Percentiles rank a stretch among this genome's conserved stretches.
Evolutionary conservation across 1,139 yeast genomes (phyloP).

Genomic region (Candida sojae): DNA sequence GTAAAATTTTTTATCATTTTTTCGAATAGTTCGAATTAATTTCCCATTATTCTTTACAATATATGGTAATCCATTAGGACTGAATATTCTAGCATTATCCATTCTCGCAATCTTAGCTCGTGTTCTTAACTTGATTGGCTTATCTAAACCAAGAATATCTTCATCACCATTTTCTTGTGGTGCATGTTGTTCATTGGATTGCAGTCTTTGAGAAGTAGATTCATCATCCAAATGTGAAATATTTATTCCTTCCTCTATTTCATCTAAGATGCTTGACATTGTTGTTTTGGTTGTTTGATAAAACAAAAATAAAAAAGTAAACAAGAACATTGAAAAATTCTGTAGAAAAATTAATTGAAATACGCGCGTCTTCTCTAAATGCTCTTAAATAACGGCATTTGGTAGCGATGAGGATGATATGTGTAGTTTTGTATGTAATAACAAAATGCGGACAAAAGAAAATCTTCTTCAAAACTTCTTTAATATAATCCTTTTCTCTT

Average conservation of each 20-base stretch:
- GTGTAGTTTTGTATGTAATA: too few relatives aligned
- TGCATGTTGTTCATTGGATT: background rate
- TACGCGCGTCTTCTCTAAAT: background rate
- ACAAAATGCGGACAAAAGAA: background rate
- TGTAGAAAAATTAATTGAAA: too few relatives aligned
- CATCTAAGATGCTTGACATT: constrained; percentile 3
- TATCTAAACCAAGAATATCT: constrained; percentile 43
- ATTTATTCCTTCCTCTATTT: constrained; percentile 4
- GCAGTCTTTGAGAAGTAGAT: background rate
- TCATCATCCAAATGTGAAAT: background rate
- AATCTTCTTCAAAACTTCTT: background rate
- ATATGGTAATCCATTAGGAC: constrained; percentile 48
- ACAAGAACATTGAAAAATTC: background rate
- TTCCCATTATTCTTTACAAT: constrained; percentile 41
- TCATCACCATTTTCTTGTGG: constrained; percentile 14
- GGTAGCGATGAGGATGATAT: background rate
- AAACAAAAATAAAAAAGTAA: background rate
- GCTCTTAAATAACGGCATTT: background rate
- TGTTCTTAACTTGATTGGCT: constrained; percentile 36
- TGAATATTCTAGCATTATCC: constrained; percentile 51
- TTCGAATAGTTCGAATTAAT: constrained; percentile 28
- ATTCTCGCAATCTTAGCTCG: constrained; percentile 41
- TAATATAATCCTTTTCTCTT: background rate
- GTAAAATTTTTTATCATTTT: constrained; percentile 28
- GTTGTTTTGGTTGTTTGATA: background rate